Base-by-base conservation (phyloP, 176 grass and related monocot species). In the sorghum (Sorghum bicolor) region DNA sequence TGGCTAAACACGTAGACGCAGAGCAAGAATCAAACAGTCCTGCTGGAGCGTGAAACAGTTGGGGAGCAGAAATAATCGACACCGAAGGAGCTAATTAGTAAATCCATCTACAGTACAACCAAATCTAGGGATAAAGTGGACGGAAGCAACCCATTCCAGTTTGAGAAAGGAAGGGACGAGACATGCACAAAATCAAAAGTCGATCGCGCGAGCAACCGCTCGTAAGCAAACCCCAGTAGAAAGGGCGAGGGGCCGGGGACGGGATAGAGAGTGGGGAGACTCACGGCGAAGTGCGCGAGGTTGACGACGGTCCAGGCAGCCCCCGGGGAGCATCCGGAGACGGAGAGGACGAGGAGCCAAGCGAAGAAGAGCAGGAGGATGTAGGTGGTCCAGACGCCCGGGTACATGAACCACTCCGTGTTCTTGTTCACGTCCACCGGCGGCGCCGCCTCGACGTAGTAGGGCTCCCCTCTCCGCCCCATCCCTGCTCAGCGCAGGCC, bases 321-420 rank as follows among this genome's bases (percentile, higher is more conserved):
- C 1, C 84, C 89, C 2, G 89, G 80, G 5, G 84, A 87, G 85
- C 89, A 91, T 0, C 75, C 76, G 20, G 85, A 80, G 80, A 91
- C 62, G 67, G 89, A 91, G 80, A 91, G 89, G 48, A 92, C 86
- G 52, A 92, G 64, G 53, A 92, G 83, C 90, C 90, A 92, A 24
- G 80, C 87, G 80, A 92, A 88, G 83, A 92, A 86, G 69, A 89
- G 86, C 34, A 92, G 84, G 1, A 89, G 84, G 83, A 92, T 92
- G 80, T 92, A 92, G 83, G 87, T 92, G 64, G 90, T 91, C 92
- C 92, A 94, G 15, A 94, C 92, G 14, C 88, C 88, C 31, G 92
- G 92, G 88, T 94, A 94, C 92, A 91, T 89, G 80, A 94, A 91
- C 92, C 92, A 91, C 86, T 94, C 92, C 2, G 92, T 94, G 88